These are phyloP conservation scores for Ophiobolus disseminans DNA, from an alignment of 2,329 filamentous ascomycete genomes.

Conservation along the genomic window DNA sequence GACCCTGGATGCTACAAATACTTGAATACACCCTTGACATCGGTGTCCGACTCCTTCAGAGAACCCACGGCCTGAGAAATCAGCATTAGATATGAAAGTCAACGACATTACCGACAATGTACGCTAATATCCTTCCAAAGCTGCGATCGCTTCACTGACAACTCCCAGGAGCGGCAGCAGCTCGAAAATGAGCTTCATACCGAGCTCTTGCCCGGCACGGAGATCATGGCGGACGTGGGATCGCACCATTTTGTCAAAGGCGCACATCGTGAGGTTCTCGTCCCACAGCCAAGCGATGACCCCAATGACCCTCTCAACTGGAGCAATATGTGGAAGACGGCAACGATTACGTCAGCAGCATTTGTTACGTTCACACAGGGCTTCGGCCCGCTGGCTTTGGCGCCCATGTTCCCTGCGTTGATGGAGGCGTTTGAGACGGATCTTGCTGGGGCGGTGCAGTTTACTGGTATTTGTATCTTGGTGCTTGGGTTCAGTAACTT, in stretches of 20 bases:
- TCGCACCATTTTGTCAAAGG: slow-evolving; percentile 69
- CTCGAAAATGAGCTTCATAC: slow-evolving; percentile 61
- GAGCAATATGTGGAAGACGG: slow-evolving; percentile 57
- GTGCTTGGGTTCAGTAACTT: slow-evolving; percentile 67
- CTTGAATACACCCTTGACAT: not conserved
- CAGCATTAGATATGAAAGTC: slow-evolving; percentile 11
- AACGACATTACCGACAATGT: slow-evolving; percentile 18
- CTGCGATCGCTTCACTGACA: not conserved
- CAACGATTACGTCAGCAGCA: slow-evolving; percentile 56
- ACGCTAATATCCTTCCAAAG: not conserved
- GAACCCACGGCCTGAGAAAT: not conserved
- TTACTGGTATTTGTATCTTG: slow-evolving; percentile 64
- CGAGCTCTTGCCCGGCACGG: slow-evolving; percentile 64
- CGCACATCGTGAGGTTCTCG: slow-evolving; percentile 54
- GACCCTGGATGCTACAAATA: not conserved
- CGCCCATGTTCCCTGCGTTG: slow-evolving; percentile 66
- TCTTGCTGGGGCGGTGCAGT: slow-evolving; percentile 62
- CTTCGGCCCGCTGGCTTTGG: slow-evolving; percentile 62
- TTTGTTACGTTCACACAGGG: slow-evolving; percentile 61
- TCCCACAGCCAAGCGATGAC: slow-evolving; percentile 61
- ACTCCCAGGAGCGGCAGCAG: slow-evolving; percentile 51
- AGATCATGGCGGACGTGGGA: slow-evolving; percentile 68
- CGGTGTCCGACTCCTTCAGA: not conserved
- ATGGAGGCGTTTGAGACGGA: slow-evolving; percentile 63
- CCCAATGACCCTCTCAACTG: slow-evolving; percentile 64